Conservation (phyloP, 306 rosid genomes). For the Chamaecrista fasciculata region DNA sequence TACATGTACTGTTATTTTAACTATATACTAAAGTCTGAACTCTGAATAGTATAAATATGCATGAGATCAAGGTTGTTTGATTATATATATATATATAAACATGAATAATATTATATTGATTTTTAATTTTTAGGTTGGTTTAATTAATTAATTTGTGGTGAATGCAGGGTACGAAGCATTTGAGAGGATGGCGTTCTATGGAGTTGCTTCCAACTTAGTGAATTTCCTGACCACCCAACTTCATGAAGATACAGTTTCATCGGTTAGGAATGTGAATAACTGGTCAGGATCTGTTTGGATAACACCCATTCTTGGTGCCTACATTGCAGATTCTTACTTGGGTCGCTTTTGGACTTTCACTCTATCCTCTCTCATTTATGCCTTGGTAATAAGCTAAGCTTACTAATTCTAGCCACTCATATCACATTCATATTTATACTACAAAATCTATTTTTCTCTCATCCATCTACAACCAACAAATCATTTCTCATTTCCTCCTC, state of each 20-base stretch:
- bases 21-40: no score
- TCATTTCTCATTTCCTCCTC: no score
- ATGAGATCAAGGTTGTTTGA: no score
- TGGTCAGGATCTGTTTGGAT: slow-evolving; percentile 99
- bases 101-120: no score
- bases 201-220: slow-evolving; percentile 86
- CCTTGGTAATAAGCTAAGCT: slow-evolving; percentile 50
- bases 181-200: slow-evolving; percentile 99
- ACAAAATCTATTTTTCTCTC: no score
- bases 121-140: no score
- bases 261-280: slow-evolving; percentile 90
- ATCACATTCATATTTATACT: no score
- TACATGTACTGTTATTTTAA: no score
- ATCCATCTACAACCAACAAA: no score
- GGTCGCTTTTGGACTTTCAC: slow-evolving; percentile 99
- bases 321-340: slow-evolving; percentile 78
- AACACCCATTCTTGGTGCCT: slow-evolving; percentile 93
- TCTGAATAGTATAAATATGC: no score
- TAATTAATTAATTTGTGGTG: no score
- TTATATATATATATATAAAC: no score
- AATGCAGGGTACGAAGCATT: slow-evolving; percentile 90
- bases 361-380: slow-evolving; percentile 76
- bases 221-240: slow-evolving; percentile 82
- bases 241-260: slow-evolving; percentile 86
- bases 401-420: not conserved